These are phyloP conservation scores for Neonectria punicea DNA, from an alignment of 2,329 filamentous ascomycete species.

Conservation along the genomic window DNA sequence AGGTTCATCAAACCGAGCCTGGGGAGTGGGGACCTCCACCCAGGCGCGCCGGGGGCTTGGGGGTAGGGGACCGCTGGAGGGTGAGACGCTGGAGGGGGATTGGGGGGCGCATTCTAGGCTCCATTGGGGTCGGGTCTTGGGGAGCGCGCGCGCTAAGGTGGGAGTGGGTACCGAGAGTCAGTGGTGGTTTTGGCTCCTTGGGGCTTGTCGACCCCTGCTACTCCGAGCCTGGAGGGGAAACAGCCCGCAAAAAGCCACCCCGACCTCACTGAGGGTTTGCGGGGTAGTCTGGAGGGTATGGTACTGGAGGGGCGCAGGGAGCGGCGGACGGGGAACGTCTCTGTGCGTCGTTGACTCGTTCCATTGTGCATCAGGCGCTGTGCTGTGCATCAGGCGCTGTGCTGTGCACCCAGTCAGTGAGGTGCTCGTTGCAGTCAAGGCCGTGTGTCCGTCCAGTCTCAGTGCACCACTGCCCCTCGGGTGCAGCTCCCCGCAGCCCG, in stretches of 20 bases:
- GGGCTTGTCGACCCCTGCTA: constrained; percentile 11
- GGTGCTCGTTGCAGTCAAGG: no score
- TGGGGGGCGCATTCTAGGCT: constrained; percentile 7
- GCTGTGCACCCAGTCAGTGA: background rate
- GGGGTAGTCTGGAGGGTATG: constrained; percentile 4
- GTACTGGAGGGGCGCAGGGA: constrained; percentile 2
- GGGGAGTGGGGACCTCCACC: constrained; percentile 24
- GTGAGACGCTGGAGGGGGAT: constrained; percentile 17
- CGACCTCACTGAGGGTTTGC: constrained; percentile 15
- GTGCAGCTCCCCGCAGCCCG: constrained; percentile 1
- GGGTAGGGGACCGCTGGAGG: constrained; percentile 5
- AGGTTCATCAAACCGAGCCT: constrained; percentile 22
- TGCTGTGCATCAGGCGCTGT: background rate
- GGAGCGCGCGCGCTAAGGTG: background rate
- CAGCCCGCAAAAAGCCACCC: constrained; percentile 2
- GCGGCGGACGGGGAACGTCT: background rate
- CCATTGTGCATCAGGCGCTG: background rate
- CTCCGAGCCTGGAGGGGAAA: background rate
- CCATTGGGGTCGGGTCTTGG: constrained; percentile 12
- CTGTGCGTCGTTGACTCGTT: background rate
- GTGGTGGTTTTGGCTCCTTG: background rate
- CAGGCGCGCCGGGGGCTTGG: constrained; percentile 11
- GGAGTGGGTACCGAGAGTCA: constrained; percentile 6
- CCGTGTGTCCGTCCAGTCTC: background rate
- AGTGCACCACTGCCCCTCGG: background rate